These are phyloP conservation scores for Suillus americanus DNA, from an alignment of 768 basidiomycete species.

Conservation along the genomic window DNA sequence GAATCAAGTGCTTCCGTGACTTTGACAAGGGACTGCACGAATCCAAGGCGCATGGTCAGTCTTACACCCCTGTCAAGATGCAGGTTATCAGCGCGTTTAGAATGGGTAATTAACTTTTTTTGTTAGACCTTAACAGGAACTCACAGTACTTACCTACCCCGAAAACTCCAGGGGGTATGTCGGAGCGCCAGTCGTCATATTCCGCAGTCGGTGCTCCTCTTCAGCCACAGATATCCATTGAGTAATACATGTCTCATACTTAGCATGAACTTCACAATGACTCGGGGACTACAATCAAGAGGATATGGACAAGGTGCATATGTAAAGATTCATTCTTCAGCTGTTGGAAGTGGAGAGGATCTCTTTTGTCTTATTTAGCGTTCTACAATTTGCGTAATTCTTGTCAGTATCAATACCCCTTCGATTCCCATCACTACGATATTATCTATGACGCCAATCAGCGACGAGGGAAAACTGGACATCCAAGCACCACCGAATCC, in stretches of 20 bases:
- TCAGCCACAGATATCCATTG: constrained; percentile 73
- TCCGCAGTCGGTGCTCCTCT: constrained; percentile 49
- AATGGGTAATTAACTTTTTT: constrained; percentile 38
- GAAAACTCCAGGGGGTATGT: constrained; percentile 44
- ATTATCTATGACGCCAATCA: background rate
- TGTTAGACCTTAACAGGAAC: constrained; percentile 47
- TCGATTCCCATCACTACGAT: constrained; percentile 5
- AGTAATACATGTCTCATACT: constrained; percentile 38
- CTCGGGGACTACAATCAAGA: constrained; percentile 9
- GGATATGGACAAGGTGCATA: background rate
- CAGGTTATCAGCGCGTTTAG: constrained; percentile 20
- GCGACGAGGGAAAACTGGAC: background rate
- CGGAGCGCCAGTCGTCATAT: constrained; percentile 48
- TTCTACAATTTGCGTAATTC: constrained; percentile 18
- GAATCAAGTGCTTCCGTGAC: constrained; percentile 77
- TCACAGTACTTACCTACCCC: constrained; percentile 42
- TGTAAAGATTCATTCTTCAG: background rate
- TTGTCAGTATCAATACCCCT: constrained; percentile 6
- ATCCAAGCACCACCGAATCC: background rate
- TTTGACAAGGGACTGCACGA: constrained; percentile 77
- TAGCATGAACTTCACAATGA: constrained; percentile 5
- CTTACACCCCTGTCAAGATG: constrained; percentile 32
- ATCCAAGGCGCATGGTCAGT: constrained; percentile 77
- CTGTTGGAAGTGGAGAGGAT: background rate
- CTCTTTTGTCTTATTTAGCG: constrained; percentile 15